phyloP scores from a whole-genome alignment of 2,329 filamentous ascomycete genomes.

The Sclerotinia sclerotiorum region DNA sequence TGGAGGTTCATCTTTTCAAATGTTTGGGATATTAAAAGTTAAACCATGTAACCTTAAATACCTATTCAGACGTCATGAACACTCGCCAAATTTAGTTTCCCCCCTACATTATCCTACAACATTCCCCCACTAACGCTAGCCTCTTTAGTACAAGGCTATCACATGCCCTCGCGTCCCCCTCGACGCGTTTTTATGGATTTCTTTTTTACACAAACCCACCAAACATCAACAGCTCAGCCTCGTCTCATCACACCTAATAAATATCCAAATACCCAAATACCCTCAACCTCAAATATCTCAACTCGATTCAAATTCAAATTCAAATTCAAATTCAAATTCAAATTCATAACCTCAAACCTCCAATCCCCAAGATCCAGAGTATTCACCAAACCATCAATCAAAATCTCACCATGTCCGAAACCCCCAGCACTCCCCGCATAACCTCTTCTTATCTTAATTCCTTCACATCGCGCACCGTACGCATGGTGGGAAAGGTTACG shows the following conservation, averaged over 20 bases:
- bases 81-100: background rate
- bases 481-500: constrained; percentile 80
- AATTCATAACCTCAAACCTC: too few species aligned
- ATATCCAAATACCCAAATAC: too few species aligned
- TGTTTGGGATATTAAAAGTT: too few species aligned
- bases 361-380: background rate
- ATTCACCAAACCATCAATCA: background rate
- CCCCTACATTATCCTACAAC: background rate
- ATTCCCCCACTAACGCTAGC: background rate
- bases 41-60: too few species aligned
- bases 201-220: background rate
- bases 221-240: background rate
- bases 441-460: constrained; percentile 75
- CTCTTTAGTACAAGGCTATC: background rate
- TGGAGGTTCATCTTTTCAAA: too few species aligned
- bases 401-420: constrained; percentile 17
- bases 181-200: background rate
- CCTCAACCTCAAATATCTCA: background rate
- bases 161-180: background rate
- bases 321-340: too few species aligned
- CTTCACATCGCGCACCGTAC: constrained; percentile 74
- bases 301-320: background rate
- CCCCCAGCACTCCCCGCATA: constrained; percentile 70
- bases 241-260: background rate
- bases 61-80: background rate